Base-by-base conservation (phyloP, 352 stramenopile species). In the Globisporangium uncinulatum region DNA sequence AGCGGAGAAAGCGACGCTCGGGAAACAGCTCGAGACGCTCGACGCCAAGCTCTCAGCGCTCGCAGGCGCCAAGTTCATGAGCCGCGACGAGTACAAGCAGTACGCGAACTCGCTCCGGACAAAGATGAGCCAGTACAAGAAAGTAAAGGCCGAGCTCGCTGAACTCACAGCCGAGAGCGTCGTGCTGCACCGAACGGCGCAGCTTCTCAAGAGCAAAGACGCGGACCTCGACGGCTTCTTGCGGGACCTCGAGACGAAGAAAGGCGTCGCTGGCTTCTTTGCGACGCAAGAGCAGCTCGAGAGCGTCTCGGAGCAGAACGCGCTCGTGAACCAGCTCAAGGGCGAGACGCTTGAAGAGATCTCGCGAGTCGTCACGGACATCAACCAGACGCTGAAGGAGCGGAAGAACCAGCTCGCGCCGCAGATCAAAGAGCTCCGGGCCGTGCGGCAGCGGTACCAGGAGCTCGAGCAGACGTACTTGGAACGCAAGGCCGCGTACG, bases 321-420 rank as follows among this genome's bases (percentile, higher is more conserved):
- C 85, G 17, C 73, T 87, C 46, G 74, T 97, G 45, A 96, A 98
- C 68, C 79, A 92, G 57, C 62, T 92, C 37, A 98, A 98, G 61
- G 86, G 84, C 10, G 77, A 96, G 66, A 98, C 88, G 31, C 78
- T 98, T 15, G 91, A 98, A 59, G 94, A 98, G 58, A 97, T 98
- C 51, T 97, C 87, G 42, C 73, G 71, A 20, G 82, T 97, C 36
- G 91, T 98, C 14, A 87, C 89, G 8, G 79, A 96, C 49, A 97
- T 98, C 51, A 96, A 94, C 65, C 70, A 96, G 57, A 86, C 89
- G 39, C 73, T 97, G 29, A 95, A 89, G 42, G 88, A 95, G 50
- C 79, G 94, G 20, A 97, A 97, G 62, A 92, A 86, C 51, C 92
- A 97, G 48, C 68, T 98, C 31, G 87, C 91, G 20, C 94, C 92